Conservation (phyloP, 106 monocot species). For the Alisma plantagoaquatica region DNA sequence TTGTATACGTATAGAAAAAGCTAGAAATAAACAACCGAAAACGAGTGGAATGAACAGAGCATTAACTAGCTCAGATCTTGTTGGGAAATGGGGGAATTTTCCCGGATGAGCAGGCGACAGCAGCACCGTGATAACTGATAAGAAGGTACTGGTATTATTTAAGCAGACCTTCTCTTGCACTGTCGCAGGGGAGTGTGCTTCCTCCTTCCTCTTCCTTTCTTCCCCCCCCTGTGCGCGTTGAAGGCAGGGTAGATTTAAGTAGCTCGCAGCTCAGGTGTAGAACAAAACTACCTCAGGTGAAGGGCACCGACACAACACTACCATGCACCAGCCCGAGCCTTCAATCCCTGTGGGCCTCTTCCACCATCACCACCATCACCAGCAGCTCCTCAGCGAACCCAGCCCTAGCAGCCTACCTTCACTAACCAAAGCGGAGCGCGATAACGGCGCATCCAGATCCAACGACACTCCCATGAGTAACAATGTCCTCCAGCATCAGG, state of each 20-base stretch:
- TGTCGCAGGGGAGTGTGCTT: background rate
- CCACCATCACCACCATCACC: constrained; percentile 1
- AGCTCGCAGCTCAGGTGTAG: no score
- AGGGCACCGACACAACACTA: background rate
- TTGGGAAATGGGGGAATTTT: constrained; percentile 30
- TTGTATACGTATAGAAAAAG: no score
- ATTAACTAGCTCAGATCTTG: no score
- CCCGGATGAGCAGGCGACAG: constrained; percentile 7
- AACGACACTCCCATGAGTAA: no score
- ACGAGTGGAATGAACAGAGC: no score
- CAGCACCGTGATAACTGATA: background rate
- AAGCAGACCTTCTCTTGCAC: constrained; percentile 12
- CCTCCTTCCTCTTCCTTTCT: no score
- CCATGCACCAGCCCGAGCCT: constrained; percentile 10
- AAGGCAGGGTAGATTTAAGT: no score
- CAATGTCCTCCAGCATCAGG: no score
- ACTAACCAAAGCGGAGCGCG: constrained; percentile 21
- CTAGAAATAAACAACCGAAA: no score
- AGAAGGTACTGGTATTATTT: constrained; percentile 13
- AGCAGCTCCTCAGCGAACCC: constrained; percentile 6
- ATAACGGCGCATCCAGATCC: constrained; percentile 6
- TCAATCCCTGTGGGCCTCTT: constrained; percentile 15
- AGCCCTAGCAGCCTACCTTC: no score
- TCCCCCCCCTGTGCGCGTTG: no score
- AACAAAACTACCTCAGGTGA: constrained; percentile 17